Evolutionary conservation across 495 filamentous ascomycete genomes (phyloP), one percentile per base, ranked within the genome.

Genomic region (Penicillium desertorum): DNA sequence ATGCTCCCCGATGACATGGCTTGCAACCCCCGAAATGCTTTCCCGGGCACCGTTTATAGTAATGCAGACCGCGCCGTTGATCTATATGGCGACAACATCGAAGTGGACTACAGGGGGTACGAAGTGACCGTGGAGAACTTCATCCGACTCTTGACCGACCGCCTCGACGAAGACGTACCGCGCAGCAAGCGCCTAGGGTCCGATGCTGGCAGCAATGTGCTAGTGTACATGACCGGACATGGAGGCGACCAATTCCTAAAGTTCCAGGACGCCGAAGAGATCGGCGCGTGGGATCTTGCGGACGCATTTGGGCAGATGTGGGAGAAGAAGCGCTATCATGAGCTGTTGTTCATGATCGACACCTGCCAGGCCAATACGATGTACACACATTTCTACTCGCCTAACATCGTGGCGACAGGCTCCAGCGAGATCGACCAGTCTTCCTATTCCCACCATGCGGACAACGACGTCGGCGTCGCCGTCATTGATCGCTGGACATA

Each of bases 1-100:
- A 98, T 98, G 94, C 86, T 98, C 12, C 94, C 95, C 23, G 94
- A 98, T 76, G 94, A 98, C 76, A 97, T 98, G 88, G 94, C 94
- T 42, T 98, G 94, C 80, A 98, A 98, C 75, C 95, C 94, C 11
- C 91, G 94, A 62, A 98, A 98, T 67, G 90, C 91, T 44, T 98
- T 98, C 71, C 91, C 94, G 0, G 94, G 94, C 54, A 97, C 92
- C 45, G 94, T 98, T 39, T 98, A 96, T 83, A 97, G 93, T 76
- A 97, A 98, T 67, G 91, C 93, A 42, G 91, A 96, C 73, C 90
- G 95, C 52, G 92, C 88, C 5, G 87, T 98, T 36, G 94, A 98
- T 68, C 83, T 98, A 0, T 98, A 98, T 72, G 94, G 94, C 47
- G 92, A 97, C 73, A 97, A 98, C 71, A 97, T 98, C 68, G 94